phyloP scores from a whole-genome alignment of 371 early-diverging fungal genomes.

The Rhizomucor miehei region DNA sequence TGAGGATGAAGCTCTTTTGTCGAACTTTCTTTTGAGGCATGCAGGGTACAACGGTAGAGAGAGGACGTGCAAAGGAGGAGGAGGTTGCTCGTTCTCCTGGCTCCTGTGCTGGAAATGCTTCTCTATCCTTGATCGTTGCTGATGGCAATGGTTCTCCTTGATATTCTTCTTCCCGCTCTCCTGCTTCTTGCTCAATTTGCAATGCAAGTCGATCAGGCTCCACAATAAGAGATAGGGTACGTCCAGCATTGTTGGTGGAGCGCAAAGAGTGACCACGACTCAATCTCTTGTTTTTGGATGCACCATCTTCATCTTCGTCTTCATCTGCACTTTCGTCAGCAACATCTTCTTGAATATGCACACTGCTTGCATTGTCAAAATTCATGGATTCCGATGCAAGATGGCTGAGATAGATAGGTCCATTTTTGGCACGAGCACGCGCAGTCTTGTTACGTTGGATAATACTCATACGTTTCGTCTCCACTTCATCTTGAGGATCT shows the following conservation, averaged over 20 bases:
- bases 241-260: slow-evolving; percentile 6
- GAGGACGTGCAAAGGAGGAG: neutral
- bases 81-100: too few species aligned
- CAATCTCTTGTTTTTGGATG: slow-evolving; percentile 5
- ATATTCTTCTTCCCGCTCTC: too few species aligned
- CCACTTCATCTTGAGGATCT: slow-evolving; percentile 11
- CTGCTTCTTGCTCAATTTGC: too few species aligned
- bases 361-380: slow-evolving; percentile 3
- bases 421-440: slow-evolving; percentile 3
- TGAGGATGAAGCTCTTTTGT: slow-evolving; percentile 46
- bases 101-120: too few species aligned
- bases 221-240: slow-evolving; percentile 14
- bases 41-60: too few species aligned
- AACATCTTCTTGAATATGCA: slow-evolving; percentile 15
- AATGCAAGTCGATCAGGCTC: slow-evolving; percentile 11
- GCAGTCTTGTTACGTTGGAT: neutral
- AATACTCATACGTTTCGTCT: neutral
- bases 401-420: slow-evolving; percentile 26
- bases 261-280: slow-evolving; percentile 5
- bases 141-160: too few species aligned
- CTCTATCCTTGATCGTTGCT: too few species aligned
- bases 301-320: slow-evolving; percentile 13
- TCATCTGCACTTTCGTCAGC: slow-evolving; percentile 9
- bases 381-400: slow-evolving; percentile 12
- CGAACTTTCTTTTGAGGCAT: neutral